Conservation (phyloP, 2,329 filamentous ascomycete species). For the Phoma sp. region DNA sequence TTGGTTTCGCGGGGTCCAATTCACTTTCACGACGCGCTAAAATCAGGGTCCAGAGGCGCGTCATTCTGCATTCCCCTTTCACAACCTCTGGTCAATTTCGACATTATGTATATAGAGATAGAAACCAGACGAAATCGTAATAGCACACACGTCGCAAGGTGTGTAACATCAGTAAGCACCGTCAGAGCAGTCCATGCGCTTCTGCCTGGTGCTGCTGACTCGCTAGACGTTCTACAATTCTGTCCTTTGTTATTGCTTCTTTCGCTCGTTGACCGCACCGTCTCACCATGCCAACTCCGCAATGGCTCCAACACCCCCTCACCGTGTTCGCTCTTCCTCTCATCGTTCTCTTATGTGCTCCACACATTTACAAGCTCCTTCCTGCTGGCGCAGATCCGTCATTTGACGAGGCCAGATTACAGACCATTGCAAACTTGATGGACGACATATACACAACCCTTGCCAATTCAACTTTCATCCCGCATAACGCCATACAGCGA, state of each 20-base stretch:
- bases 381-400: not conserved
- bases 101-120: too few species aligned
- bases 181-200: not conserved
- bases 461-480: slow-evolving; percentile 22
- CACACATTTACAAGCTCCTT: slow-evolving; percentile 7
- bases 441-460: slow-evolving; percentile 21
- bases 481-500: slow-evolving; percentile 17
- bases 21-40: slow-evolving; percentile 7
- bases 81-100: too few species aligned
- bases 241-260: not conserved
- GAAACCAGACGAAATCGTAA: too few species aligned
- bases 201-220: slow-evolving; percentile 6
- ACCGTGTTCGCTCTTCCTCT: slow-evolving; percentile 16
- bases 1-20: slow-evolving; percentile 12
- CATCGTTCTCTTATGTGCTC: slow-evolving; percentile 5
- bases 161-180: not conserved
- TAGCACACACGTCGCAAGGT: not conserved
- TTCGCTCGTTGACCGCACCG: not conserved
- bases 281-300: not conserved
- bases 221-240: not conserved
- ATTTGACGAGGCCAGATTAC: slow-evolving; percentile 16
- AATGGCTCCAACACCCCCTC: slow-evolving; percentile 20
- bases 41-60: slow-evolving; percentile 13
- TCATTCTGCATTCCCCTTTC: not conserved
- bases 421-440: slow-evolving; percentile 18